A percentile compares a stretch with the other conserved stretches of the same genome.
Evolutionary conservation across 1,284 basidiomycete genomes (phyloP).

Genomic region (Apiotrichum veenhuisii): DNA sequence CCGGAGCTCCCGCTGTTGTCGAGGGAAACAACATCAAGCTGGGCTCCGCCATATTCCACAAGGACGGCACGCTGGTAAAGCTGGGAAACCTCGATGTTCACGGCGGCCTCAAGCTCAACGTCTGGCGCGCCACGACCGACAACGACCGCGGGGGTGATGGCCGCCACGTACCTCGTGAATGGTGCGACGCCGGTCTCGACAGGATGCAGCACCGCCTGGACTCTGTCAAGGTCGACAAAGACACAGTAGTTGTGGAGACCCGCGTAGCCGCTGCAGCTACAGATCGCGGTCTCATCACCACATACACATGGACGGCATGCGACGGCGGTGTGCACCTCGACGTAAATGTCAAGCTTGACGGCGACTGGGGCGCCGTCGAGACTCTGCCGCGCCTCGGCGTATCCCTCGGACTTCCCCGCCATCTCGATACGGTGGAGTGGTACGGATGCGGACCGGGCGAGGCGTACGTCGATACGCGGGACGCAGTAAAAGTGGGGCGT

Average conservation of each 20-base stretch:
- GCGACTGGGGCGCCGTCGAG: slow-evolving; percentile 15
- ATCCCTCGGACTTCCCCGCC: slow-evolving; percentile 9
- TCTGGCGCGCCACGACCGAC: slow-evolving; percentile 28
- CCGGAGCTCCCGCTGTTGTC: too few relatives aligned
- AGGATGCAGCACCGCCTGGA: slow-evolving; percentile 16
- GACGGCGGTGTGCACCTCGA: not conserved
- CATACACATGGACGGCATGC: slow-evolving; percentile 13
- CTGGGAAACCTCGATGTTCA: not conserved
- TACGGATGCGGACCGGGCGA: slow-evolving; percentile 20
- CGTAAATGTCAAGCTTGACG: slow-evolving; percentile 11
- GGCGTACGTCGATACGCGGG: slow-evolving; percentile 18
- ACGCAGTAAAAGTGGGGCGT: slow-evolving; percentile 7
- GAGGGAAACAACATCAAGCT: slow-evolving; percentile 1
- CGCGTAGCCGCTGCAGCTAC: slow-evolving; percentile 12
- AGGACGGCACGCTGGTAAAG: slow-evolving; percentile 10
- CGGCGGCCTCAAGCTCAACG: slow-evolving; percentile 3
- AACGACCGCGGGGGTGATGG: slow-evolving; percentile 18
- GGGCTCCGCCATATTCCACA: slow-evolving; percentile 19
- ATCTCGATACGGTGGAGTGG: slow-evolving; percentile 10
- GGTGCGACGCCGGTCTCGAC: slow-evolving; percentile 16
- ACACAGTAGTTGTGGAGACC: slow-evolving; percentile 9
- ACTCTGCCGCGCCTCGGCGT: slow-evolving; percentile 20
- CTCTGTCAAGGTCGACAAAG: slow-evolving; percentile 1
- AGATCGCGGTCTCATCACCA: slow-evolving; percentile 8
- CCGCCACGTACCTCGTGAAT: not conserved